A percentile compares a stretch with the other conserved stretches of the same genome.
Evolutionary conservation across 2,329 filamentous ascomycete species (phyloP).

Genomic region (Furcasterigmium sp.): DNA sequence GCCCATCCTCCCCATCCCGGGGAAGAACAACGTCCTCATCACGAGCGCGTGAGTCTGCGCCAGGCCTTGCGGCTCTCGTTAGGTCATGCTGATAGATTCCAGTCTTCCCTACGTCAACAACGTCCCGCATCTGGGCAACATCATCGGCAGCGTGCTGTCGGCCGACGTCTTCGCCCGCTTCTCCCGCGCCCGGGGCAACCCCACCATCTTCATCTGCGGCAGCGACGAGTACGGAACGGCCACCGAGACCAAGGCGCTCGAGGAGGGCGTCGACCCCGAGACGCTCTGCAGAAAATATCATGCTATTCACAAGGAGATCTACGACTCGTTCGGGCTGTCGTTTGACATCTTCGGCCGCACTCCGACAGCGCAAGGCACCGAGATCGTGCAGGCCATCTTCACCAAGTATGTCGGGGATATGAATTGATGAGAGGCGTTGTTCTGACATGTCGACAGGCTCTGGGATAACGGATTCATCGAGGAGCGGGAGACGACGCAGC

Average conservation of each 20-base stretch:
- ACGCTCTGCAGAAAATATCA: slow-evolving; percentile 92
- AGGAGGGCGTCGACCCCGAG: slow-evolving; percentile 76
- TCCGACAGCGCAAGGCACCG: slow-evolving; percentile 80
- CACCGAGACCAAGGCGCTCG: slow-evolving; percentile 90
- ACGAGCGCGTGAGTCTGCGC: slow-evolving; percentile 57
- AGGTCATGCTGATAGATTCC: background rate
- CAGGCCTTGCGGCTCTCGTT: slow-evolving; percentile 29
- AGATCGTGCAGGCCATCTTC: slow-evolving; percentile 92
- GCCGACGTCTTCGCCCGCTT: slow-evolving; percentile 84
- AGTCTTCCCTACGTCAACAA: slow-evolving; percentile 68
- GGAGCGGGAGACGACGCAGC: slow-evolving; percentile 82
- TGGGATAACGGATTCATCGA: slow-evolving; percentile 83
- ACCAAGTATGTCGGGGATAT: background rate
- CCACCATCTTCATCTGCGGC: slow-evolving; percentile 59
- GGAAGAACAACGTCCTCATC: slow-evolving; percentile 82
- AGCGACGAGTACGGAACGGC: slow-evolving; percentile 90
- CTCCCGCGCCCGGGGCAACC: slow-evolving; percentile 72
- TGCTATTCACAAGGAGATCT: slow-evolving; percentile 82
- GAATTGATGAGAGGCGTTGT: no score
- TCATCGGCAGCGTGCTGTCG: slow-evolving; percentile 80
- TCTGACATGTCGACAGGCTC: slow-evolving; percentile 49
- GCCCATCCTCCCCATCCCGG: slow-evolving; percentile 59
- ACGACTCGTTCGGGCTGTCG: slow-evolving; percentile 92
- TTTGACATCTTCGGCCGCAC: slow-evolving; percentile 96
- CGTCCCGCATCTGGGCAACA: slow-evolving; percentile 81